phyloP scores from a whole-genome alignment of 225 moss, liverwort and hornwort species.

The Rhytidiadelphus loreus region DNA sequence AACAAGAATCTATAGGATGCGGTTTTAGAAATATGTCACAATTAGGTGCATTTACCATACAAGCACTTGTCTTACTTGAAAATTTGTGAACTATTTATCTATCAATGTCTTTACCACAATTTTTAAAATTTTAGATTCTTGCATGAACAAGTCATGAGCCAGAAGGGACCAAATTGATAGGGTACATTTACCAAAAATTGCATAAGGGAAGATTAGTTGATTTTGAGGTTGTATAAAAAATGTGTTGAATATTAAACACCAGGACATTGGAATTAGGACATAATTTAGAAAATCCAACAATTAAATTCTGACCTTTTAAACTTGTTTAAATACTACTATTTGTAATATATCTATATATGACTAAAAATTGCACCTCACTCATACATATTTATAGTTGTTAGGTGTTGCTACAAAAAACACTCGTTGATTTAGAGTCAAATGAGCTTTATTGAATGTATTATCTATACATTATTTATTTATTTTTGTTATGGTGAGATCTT shows the following conservation, averaged over 20 bases:
- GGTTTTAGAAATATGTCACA: neutral
- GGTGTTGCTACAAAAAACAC: too few relatives aligned
- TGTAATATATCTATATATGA: neutral
- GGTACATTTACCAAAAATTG: neutral
- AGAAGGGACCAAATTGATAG: neutral
- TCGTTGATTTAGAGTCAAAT: neutral
- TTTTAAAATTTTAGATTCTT: neutral
- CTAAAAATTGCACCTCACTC: neutral
- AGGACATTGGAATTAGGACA: neutral
- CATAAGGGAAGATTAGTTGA: neutral
- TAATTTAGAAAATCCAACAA: neutral
- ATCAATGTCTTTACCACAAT: neutral
- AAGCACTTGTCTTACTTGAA: fast-evolving
- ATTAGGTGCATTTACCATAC: neutral
- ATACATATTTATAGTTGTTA: neutral
- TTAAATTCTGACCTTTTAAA: neutral
- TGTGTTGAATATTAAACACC: neutral
- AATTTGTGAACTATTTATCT: neutral
- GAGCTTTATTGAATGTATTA: neutral
- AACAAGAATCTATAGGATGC: neutral
- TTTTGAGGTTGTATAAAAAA: neutral
- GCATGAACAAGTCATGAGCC: too few relatives aligned
- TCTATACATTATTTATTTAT: too few relatives aligned
- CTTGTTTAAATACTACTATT: neutral
- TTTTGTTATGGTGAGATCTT: too few relatives aligned